Evolutionary conservation across 75 land plant species (phyloP).

Genomic region (Isoetes taiwanensis): DNA sequence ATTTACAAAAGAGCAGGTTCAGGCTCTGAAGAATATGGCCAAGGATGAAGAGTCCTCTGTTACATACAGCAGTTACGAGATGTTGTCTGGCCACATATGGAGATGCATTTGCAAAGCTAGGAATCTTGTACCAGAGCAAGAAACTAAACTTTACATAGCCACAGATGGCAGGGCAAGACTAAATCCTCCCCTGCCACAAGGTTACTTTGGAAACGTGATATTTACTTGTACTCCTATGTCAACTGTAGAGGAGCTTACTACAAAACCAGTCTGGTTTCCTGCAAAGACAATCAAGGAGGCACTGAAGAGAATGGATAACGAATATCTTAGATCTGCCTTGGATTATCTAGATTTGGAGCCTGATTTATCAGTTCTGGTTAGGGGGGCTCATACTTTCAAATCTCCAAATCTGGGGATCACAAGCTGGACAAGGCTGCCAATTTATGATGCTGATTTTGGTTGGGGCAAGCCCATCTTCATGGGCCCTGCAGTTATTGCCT

Average conservation of each 20-base stretch:
- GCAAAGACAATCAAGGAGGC: slow-evolving; percentile 19
- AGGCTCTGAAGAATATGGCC: slow-evolving; percentile 27
- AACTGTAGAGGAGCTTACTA: slow-evolving; percentile 32
- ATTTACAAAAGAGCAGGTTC: slow-evolving; percentile 27
- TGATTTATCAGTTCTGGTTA: slow-evolving; percentile 31
- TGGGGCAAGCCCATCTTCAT: slow-evolving; percentile 88
- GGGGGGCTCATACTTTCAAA: slow-evolving; percentile 42
- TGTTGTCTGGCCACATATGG: slow-evolving; percentile 74
- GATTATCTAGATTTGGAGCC: slow-evolving; percentile 43
- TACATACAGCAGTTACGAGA: slow-evolving; percentile 40
- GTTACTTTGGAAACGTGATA: slow-evolving; percentile 63
- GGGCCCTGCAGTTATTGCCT: slow-evolving; percentile 35
- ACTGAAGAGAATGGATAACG: slow-evolving; percentile 16
- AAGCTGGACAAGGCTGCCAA: slow-evolving; percentile 50
- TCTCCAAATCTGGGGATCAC: slow-evolving; percentile 49
- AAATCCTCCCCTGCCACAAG: slow-evolving; percentile 36
- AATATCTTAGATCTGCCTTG: slow-evolving; percentile 36
- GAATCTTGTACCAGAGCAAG: slow-evolving; percentile 27
- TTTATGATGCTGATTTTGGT: slow-evolving; percentile 77
- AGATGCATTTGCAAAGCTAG: slow-evolving; percentile 48
- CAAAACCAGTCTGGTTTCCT: slow-evolving; percentile 19
- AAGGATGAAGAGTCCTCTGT: slow-evolving; percentile 9
- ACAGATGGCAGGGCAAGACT: slow-evolving; percentile 43
- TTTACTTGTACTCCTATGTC: slow-evolving; percentile 14
- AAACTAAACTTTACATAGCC: slow-evolving; percentile 40